Evolutionary conservation across 495 filamentous ascomycete genomes (phyloP), one percentile per base, ranked within the genome.

Genomic region (Trichoderma asperelloides): DNA sequence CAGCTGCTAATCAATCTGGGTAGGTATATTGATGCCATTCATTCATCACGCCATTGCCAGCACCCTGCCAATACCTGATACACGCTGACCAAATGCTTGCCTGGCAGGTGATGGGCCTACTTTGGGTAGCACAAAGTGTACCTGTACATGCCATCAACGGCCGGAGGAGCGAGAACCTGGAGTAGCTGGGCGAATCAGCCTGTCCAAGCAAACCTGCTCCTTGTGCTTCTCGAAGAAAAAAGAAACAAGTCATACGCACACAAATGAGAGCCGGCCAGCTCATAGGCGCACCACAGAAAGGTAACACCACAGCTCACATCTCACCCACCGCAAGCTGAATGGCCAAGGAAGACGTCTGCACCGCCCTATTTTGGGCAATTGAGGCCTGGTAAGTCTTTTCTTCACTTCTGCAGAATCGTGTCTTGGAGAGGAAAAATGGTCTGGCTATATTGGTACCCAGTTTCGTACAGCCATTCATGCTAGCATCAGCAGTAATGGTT

Each of bases 161-260:
- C 33, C 33, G 33, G 33, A 37, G 33, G 33, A 37, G 33, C 33
- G 33, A 37, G 33, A 37, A 37, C 33, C 33, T 37, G 33, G 41
- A 7, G 41, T 45, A 18, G 18, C 41, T 45, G 41, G 41, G 18
- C 12, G 16, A 45, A 16, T 18, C 12, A 7, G 33, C 33, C 9
- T 45, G 41, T 45, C 41, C 41, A 9, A 0, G 3, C n/a, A n/a
- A 9, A 51, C 47, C 9, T 51, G 47, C 9, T 51, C 47, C 6
- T 11, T 51, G 18, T 51, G 47, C 18, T 11, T 2, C 21, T 21
- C 18, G 47, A 51, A 51, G 8, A 23, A 21, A 23, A 23, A 51
- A 25, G 47, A 25, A 51, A 51, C 47, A 51, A 51, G 47, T 51
- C 47, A 51, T 51, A 51, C 47, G 43, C 43, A 47, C 43, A n/a